Conservation (phyloP, 306 rosid species). For the Vigna hirtella region DNA sequence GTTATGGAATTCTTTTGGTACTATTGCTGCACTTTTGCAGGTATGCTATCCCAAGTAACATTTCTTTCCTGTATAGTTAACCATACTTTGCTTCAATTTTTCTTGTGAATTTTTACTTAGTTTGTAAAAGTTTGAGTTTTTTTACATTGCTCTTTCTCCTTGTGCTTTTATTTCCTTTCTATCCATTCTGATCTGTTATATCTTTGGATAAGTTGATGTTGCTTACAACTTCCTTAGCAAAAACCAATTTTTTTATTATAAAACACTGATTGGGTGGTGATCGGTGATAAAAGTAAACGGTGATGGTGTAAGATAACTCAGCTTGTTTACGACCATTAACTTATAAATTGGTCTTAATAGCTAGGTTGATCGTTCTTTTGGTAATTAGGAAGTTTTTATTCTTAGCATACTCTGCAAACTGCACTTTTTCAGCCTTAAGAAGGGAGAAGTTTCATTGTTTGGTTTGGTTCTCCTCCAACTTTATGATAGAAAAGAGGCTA, state of each 20-base stretch:
- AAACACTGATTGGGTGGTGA: conserved; percentile 18
- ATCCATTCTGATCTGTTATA: conserved; percentile 14
- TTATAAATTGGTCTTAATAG: conserved; percentile 2
- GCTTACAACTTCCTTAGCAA: neutral
- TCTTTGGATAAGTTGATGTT: conserved; percentile 23
- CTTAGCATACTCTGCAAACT: neutral
- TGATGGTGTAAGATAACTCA: conserved; percentile 22
- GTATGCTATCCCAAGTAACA: conserved; percentile 46
- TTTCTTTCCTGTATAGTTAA: conserved; percentile 24
- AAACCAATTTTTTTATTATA: conserved; percentile 13
- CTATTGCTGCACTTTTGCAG: conserved; percentile 91
- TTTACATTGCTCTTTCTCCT: conserved; percentile 2
- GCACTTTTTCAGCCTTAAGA: neutral
- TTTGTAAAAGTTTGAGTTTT: conserved; percentile 11
- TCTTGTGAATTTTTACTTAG: conserved; percentile 18
- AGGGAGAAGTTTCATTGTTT: neutral
- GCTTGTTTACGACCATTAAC: conserved; percentile 3
- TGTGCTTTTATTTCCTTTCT: conserved; percentile 24
- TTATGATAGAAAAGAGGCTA: neutral
- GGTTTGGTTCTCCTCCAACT: conserved; percentile 1
- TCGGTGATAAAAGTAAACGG: neutral
- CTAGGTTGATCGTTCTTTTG: conserved; percentile 7
- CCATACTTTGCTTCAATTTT: conserved; percentile 22
- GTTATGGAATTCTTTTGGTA: conserved; percentile 97
- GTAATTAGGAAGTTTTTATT: neutral